Evolutionary conservation across 2,329 filamentous ascomycete genomes (phyloP).

Genomic region (Verticillium dahliae): DNA sequence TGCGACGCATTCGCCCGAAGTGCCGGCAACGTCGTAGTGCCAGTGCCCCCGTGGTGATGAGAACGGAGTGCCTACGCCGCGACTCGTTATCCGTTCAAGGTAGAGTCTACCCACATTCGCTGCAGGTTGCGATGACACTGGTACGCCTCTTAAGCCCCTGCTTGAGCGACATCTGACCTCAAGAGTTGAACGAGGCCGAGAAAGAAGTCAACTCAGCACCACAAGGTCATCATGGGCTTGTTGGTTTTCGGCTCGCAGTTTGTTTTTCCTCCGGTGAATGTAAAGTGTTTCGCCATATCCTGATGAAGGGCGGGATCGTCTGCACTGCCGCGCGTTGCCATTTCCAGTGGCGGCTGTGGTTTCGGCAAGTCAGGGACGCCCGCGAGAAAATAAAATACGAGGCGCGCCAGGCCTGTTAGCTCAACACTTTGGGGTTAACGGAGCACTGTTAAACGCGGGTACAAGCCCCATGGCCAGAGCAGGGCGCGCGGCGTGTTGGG

Average conservation of each 20-base stretch:
- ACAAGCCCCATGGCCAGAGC: not conserved
- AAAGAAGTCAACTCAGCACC: not conserved
- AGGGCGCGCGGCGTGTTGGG: conserved; percentile 9
- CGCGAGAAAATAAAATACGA: conserved; percentile 6
- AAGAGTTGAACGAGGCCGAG: not conserved
- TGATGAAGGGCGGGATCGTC: not conserved
- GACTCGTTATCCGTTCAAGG: not conserved
- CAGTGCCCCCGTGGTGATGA: not conserved
- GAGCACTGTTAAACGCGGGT: conserved; percentile 21
- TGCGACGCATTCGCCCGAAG: not conserved
- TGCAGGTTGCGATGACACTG: not conserved
- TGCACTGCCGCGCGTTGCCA: conserved; percentile 10
- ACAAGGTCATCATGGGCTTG: not conserved
- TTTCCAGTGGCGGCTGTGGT: conserved; percentile 4
- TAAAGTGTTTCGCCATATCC: not conserved
- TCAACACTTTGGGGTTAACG: conserved; percentile 11
- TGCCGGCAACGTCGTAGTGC: not conserved
- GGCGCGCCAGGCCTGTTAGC: conserved; percentile 5
- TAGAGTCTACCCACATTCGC: not conserved
- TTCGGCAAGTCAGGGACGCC: not conserved
- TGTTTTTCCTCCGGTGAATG: too few species aligned
- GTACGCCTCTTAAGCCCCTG: not conserved
- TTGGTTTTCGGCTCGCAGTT: not conserved
- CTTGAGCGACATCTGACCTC: not conserved
- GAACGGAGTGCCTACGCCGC: not conserved